phyloP scores from a whole-genome alignment of 2,329 filamentous ascomycete species.

The Ciborinia camelliae region DNA sequence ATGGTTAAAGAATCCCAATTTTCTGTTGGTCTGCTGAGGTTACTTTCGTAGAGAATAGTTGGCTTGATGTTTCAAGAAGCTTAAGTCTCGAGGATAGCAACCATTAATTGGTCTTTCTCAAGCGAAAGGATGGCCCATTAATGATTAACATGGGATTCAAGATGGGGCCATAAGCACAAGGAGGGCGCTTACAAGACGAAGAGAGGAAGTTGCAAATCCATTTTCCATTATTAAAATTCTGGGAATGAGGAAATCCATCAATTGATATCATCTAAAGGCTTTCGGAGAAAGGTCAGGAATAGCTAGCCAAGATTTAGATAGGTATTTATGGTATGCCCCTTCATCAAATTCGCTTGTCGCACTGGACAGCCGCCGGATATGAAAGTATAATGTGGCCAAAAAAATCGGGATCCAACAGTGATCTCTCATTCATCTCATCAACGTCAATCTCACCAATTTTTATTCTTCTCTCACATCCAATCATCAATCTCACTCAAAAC shows the following conservation, averaged over 20 bases:
- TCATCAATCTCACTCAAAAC: neutral
- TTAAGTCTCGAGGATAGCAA: neutral
- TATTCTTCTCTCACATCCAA: neutral
- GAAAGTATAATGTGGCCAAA: slow-evolving; percentile 1
- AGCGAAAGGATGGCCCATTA: slow-evolving; percentile 8
- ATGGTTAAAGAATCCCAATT: neutral
- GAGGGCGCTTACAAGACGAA: slow-evolving; percentile 8
- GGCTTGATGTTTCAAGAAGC: slow-evolving; percentile 8
- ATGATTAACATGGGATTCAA: neutral
- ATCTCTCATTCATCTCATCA: neutral
- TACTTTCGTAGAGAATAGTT: slow-evolving; percentile 3
- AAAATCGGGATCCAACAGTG: neutral
- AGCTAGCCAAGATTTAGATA: neutral
- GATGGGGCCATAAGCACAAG: neutral
- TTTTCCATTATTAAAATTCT: neutral
- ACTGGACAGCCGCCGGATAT: neutral
- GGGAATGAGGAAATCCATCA: neutral
- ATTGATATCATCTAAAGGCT: slow-evolving; percentile 6
- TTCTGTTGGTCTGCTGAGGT: neutral
- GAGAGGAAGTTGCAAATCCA: neutral
- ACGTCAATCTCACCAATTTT: neutral
- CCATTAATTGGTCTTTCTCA: slow-evolving; percentile 3
- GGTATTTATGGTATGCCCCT: neutral
- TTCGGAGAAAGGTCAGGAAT: neutral
- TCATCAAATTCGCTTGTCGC: slow-evolving; percentile 9